Conservation (phyloP, 75 land plant species). For the Sequoia sempervirens region DNA sequence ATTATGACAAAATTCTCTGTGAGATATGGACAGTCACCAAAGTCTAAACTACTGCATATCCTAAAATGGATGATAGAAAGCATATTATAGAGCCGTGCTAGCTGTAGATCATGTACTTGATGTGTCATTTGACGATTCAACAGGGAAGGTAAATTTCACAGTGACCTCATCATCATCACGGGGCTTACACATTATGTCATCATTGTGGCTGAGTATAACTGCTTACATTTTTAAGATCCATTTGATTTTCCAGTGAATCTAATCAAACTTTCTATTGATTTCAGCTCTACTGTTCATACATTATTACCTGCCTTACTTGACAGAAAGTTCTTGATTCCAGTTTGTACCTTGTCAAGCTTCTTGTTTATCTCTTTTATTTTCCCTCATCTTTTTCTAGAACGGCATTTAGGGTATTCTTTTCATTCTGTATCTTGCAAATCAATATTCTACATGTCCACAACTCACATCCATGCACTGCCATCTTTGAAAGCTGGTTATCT, state of each 20-base stretch:
- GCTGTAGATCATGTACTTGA: neutral
- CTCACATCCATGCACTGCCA: neutral
- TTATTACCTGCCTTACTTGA: neutral
- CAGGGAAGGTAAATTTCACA: neutral
- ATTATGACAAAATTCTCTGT: neutral
- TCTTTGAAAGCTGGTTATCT: neutral
- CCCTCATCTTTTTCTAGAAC: neutral
- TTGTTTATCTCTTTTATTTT: neutral
- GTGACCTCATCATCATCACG: neutral
- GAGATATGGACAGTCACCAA: neutral
- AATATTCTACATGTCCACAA: neutral
- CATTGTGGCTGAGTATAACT: neutral
- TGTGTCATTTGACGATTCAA: neutral
- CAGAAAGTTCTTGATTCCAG: neutral
- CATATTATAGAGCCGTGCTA: neutral
- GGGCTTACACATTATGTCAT: neutral
- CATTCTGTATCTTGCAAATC: neutral
- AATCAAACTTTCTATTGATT: neutral
- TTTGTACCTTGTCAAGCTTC: neutral
- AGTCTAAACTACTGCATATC: neutral
- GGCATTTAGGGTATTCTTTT: neutral
- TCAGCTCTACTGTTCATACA: neutral
- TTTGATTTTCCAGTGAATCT: neutral
- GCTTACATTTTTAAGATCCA: neutral
- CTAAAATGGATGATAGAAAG: neutral